Conservation (phyloP, 352 stramenopile species). For the Pythium volutum region DNA sequence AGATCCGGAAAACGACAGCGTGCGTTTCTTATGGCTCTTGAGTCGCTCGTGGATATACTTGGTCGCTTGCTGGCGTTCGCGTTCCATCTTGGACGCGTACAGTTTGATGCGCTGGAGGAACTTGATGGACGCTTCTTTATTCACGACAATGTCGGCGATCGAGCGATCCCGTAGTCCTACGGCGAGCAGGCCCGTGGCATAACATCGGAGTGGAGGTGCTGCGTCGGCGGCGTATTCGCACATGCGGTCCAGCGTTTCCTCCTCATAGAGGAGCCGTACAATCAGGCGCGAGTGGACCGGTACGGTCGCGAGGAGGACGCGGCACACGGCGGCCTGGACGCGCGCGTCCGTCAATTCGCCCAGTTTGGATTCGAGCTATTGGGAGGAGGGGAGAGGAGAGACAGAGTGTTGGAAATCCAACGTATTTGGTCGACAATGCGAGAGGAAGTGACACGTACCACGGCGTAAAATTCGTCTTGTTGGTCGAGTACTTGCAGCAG, state of each 20-base stretch:
- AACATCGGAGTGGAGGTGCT: slow-evolving; percentile 61
- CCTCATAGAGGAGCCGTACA: slow-evolving; percentile 70
- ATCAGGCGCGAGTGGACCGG: slow-evolving; percentile 73
- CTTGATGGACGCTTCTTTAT: slow-evolving; percentile 71
- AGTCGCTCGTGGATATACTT: slow-evolving; percentile 80
- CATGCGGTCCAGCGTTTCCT: slow-evolving; percentile 71
- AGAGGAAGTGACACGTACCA: slow-evolving; percentile 31
- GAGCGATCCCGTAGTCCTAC: slow-evolving; percentile 77
- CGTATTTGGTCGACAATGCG: background rate
- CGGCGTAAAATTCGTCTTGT: slow-evolving; percentile 79
- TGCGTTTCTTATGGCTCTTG: slow-evolving; percentile 29
- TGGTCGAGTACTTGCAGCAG: slow-evolving; percentile 77
- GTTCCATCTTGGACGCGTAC: slow-evolving; percentile 77
- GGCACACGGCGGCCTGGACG: slow-evolving; percentile 68
- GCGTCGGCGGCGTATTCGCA: slow-evolving; percentile 62
- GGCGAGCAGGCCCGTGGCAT: slow-evolving; percentile 72
- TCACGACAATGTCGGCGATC: slow-evolving; percentile 77
- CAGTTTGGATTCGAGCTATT: slow-evolving; percentile 67
- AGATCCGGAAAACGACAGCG: slow-evolving; percentile 10
- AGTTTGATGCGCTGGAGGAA: slow-evolving; percentile 69
- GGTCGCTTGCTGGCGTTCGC: slow-evolving; percentile 55
- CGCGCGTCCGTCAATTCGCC: slow-evolving; percentile 50
- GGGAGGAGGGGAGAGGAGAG: background rate
- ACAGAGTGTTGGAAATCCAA: background rate
- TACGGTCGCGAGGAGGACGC: slow-evolving; percentile 69